phyloP scores from a whole-genome alignment of 2,329 filamentous ascomycete species.

The Alternaria longipes region DNA sequence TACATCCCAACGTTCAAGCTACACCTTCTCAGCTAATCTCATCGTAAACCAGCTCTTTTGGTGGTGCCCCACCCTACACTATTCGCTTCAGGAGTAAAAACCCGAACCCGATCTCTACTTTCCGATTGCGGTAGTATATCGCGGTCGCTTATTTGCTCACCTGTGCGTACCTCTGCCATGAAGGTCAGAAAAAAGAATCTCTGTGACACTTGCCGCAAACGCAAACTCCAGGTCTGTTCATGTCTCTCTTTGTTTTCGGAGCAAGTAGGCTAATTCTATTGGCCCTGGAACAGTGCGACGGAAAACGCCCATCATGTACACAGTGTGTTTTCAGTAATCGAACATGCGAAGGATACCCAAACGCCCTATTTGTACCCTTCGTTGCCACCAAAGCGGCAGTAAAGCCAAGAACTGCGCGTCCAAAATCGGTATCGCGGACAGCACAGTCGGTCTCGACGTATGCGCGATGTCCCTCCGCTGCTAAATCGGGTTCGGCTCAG shows the following conservation, averaged over 20 bases:
- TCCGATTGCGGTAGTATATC: conserved; percentile 2
- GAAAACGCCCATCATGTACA: not conserved
- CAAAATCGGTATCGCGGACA: not conserved
- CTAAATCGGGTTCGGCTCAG: not conserved
- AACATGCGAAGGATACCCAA: not conserved
- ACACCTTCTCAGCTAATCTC: not conserved
- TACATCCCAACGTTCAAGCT: not conserved
- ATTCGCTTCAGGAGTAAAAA: not conserved
- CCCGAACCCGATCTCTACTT: not conserved
- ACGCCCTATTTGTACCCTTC: conserved; percentile 1
- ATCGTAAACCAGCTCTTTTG: not conserved
- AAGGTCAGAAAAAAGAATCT: conserved; percentile 4
- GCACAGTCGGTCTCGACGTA: not conserved
- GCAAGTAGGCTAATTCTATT: not conserved
- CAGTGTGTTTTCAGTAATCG: not conserved
- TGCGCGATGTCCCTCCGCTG: not conserved
- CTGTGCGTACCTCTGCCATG: not conserved
- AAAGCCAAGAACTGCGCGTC: not conserved
- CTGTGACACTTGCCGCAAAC: not conserved
- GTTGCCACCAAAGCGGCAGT: not conserved
- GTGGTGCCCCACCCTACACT: not conserved
- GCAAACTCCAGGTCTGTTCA: not conserved
- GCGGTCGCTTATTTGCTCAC: not conserved
- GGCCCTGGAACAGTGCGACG: not conserved
- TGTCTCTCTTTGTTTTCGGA: too few relatives aligned